Evolutionary conservation across 495 filamentous ascomycete genomes (phyloP).

Genomic region (Staphylotrichum tortipilum): DNA sequence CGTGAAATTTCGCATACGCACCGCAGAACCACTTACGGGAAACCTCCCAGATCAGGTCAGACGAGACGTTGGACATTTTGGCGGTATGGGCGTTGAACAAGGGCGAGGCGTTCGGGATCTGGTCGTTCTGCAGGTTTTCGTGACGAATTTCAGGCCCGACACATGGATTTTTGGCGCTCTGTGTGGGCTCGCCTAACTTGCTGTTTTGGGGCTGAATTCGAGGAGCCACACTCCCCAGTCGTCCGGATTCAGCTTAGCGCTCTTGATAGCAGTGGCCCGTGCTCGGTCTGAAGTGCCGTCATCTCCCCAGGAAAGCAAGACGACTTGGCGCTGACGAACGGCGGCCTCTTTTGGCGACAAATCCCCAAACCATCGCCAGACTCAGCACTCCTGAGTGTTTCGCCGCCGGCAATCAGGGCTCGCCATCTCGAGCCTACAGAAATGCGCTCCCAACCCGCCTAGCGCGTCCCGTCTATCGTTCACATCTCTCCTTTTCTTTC

Average conservation of each 20-base stretch:
- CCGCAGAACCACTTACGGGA: conserved; percentile 54
- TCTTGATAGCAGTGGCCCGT: conserved; percentile 1
- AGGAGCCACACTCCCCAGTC: no score
- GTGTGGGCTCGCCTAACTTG: conserved; percentile 40
- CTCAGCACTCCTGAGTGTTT: conserved; percentile 2
- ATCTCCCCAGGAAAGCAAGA: not conserved
- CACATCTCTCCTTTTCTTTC: not conserved
- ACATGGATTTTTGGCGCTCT: conserved; percentile 20
- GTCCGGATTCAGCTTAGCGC: not conserved
- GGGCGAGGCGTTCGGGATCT: conserved; percentile 22
- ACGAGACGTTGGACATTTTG: conserved; percentile 59
- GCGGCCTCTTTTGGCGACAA: conserved; percentile 2
- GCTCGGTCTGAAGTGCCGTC: conserved; percentile 6
- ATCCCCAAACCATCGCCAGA: not conserved
- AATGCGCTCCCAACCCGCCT: not conserved
- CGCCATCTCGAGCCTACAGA: not conserved
- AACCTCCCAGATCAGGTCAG: conserved; percentile 86
- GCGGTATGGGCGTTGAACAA: conserved; percentile 19
- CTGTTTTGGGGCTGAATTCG: conserved; percentile 26
- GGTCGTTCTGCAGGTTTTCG: conserved; percentile 21
- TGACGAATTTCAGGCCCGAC: conserved; percentile 26
- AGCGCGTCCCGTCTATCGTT: not conserved
- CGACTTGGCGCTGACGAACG: no score
- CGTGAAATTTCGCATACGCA: not conserved
- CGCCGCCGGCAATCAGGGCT: conserved; percentile 1